Base-by-base conservation (phyloP, 305 asterid species). In the Solanum aculeatissimum region DNA sequence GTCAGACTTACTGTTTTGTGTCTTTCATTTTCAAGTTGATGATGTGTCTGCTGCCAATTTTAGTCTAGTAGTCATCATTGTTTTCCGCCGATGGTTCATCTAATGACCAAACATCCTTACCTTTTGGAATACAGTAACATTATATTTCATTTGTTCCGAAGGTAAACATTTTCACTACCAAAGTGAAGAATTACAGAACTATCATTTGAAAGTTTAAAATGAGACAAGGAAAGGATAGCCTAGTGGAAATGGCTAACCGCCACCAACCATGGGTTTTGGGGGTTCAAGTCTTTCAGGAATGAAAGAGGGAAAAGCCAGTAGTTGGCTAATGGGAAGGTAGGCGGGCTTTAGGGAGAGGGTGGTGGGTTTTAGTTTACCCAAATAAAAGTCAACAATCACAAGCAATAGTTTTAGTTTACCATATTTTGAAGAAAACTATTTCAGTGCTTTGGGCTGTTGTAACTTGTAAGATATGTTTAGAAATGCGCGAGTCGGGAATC, bases 1-100 rank as follows among this genome's bases (percentile, higher is more conserved):
- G 99, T 94, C 63, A 27, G 85, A 63, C 19, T 66, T 83, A 7
- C 51, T 8, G 21, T 32, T 75, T 4, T 81, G 57, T 53, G 8
- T 32, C 12, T 1, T 6, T 27, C 57, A 13, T 58, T 1, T 60
- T 75, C 51, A 9, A 13, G 19, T 81, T 81, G 43, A 58, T 35
- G 60, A 69, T 23, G 27, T 40, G 29, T 25, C 7, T 43, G 63
- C 82, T 51, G 29, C 42, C 63, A 51, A 77, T 29, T 29, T 27
- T 18, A 49, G 57, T 21, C 25, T 25, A 18, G 23, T 45, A 19
- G 8, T 45, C 58, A 14, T 23, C 60, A 23, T 23, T 74, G 15
- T 47, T 74, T 74, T 12, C 60, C 25, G 60, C 27, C 40, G 7
- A 47, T 25, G 25, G 25, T 75, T 25, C 60, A 19, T 38, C 29